phyloP scores from a whole-genome alignment of 2,329 filamentous ascomycete species.

The Trematosphaeria pertusa region DNA sequence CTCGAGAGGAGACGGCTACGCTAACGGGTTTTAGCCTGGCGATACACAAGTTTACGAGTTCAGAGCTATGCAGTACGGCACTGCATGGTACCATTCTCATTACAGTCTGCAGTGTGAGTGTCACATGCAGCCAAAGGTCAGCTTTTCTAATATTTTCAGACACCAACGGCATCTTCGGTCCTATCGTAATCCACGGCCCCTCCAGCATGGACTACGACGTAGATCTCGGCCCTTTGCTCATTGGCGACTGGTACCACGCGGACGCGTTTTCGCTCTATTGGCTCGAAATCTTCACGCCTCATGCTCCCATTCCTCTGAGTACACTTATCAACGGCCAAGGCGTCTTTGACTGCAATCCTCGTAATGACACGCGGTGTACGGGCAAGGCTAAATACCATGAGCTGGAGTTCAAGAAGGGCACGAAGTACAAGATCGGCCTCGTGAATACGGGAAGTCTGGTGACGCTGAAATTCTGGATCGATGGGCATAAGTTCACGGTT shows the following conservation, averaged over 20 bases:
- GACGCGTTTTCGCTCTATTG: not conserved
- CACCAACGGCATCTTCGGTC: not conserved
- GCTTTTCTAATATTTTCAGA: not conserved
- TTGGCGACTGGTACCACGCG: not conserved
- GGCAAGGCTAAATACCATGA: not conserved
- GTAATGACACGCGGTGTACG: not conserved
- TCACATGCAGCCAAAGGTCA: not conserved
- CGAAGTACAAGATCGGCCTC: conserved; percentile 60
- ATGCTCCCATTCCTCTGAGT: not conserved
- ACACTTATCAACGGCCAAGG: not conserved
- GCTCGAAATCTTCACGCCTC: not conserved
- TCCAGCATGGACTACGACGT: not conserved
- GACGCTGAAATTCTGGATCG: conserved; percentile 19
- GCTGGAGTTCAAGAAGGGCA: conserved; percentile 47
- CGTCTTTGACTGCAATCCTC: not conserved
- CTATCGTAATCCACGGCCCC: not conserved
- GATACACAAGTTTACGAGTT: conserved; percentile 37
- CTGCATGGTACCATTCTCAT: conserved; percentile 45
- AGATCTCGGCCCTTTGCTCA: not conserved
- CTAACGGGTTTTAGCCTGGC: not conserved
- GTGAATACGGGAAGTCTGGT: conserved; percentile 54
- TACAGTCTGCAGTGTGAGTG: conserved; percentile 32
- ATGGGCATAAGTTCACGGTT: conserved; percentile 44
- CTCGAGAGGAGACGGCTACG: not conserved
- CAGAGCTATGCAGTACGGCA: conserved; percentile 54